Base-by-base conservation (phyloP, 139 green algal genomes). In the Chlorella vulgaris region DNA sequence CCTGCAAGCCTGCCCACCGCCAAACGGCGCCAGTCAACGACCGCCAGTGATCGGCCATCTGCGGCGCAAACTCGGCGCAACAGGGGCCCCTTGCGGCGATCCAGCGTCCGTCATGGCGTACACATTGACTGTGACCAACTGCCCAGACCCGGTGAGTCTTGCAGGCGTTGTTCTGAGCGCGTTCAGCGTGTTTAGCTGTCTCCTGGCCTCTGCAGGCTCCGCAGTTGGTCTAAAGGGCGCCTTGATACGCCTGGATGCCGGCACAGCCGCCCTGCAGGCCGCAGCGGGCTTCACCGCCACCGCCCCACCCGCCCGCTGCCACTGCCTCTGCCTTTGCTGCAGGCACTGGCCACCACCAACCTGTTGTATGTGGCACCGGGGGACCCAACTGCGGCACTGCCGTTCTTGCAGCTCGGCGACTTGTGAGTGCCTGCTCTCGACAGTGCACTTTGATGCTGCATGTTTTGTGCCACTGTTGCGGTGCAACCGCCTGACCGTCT, bases 331-430 rank as follows among this genome's bases (percentile, higher is more conserved):
- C 15, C 36, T 19, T 74, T 13, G 8, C 58, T 58, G 61, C 88
- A 92, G 88, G 86, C 88, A 21, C 63, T 89, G 35, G 89, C 91
- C n/a, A 90, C 89, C 24, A 95, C 91, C 2, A 97, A 97, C 62
- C 89, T 66, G 10, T 63, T 94, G 1, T 97, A 93, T 69, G 81
- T 96, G 4, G 58, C 83, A 2, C 74, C 86, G 22, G 19, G 13
- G 13, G 92, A 96, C 31, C 83, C 83, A 21, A 75, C 92, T 0
- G 69, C 81, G 0, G 67, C 66, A 3, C 55, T 71, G 7, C 66
- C 71, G 35, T 91, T 83, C 60, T 43, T 95, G 1, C 86, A 94
- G 71, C 65, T 91, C 3, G 81, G 68, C 10, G 61, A 80, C 73
- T 93, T 86, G 91, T 93, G 71, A 91, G 91, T 61, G 13, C 21